Conservation (phyloP, 352 stramenopile genomes). For the Halophytophthora batemanensis region DNA sequence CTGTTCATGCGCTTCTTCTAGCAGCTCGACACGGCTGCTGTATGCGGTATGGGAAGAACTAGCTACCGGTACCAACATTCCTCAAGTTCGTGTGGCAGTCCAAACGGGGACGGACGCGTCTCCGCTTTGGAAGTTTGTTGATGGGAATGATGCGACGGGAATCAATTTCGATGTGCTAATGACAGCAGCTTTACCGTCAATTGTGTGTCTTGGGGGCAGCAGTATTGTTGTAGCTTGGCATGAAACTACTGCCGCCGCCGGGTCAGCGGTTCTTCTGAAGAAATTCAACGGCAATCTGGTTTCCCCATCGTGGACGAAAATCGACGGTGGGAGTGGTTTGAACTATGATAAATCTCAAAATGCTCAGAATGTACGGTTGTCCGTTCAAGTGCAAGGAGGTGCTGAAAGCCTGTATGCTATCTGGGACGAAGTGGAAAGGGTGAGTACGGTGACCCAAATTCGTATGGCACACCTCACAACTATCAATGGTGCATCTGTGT, state of each 20-base stretch:
- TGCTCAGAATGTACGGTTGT: conserved; percentile 43
- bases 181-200: conserved; percentile 23
- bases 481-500: conserved; percentile 4
- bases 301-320: conserved; percentile 30
- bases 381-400: conserved; percentile 11
- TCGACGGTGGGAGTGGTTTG: conserved; percentile 33
- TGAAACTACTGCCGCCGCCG: conserved; percentile 20
- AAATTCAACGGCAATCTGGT: conserved; percentile 40
- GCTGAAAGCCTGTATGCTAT: conserved; percentile 36
- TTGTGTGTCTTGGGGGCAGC: conserved; percentile 34
- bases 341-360: conserved; percentile 43
- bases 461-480: conserved; percentile 32
- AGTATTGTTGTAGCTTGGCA: conserved; percentile 55
- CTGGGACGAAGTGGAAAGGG: conserved; percentile 47
- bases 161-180: conserved; percentile 38
- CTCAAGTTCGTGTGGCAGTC: conserved; percentile 53
- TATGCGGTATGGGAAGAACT: conserved; percentile 60
- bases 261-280: conserved; percentile 29
- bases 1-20: conserved; percentile 30
- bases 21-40: conserved; percentile 16
- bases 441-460: conserved; percentile 31
- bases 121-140: conserved; percentile 48
- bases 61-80: conserved; percentile 16
- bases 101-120: conserved; percentile 34
- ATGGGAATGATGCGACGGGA: conserved; percentile 40